A percentile compares a stretch with the other conserved stretches of the same genome.
These are phyloP conservation scores for Trypanosomatidae sp. DNA, from an alignment of 208 protist species.

Conservation along the genomic window DNA sequence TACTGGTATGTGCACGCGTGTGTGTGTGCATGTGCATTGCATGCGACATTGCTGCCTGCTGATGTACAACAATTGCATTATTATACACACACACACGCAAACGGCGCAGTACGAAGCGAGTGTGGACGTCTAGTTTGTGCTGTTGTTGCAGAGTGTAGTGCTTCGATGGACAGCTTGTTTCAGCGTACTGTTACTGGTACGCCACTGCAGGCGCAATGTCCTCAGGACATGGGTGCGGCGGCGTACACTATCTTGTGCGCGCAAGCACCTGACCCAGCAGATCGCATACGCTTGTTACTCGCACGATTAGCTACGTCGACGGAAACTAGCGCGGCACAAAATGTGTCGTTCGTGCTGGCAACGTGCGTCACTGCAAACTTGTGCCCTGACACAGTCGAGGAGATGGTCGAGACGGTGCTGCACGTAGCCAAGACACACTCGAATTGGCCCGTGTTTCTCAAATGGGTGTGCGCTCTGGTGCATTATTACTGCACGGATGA, in stretches of 20 bases:
- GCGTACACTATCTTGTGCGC: conserved; percentile 78
- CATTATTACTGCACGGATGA: conserved; percentile 89
- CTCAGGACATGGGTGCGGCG: conserved; percentile 16
- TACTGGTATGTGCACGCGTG: too few relatives aligned
- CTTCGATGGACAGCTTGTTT: conserved; percentile 66
- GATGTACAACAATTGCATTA: too few relatives aligned
- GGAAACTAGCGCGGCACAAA: conserved; percentile 57
- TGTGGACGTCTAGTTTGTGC: too few relatives aligned
- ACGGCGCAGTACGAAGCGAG: too few relatives aligned
- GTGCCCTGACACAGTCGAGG: conserved; percentile 58
- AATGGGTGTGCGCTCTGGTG: conserved; percentile 69
- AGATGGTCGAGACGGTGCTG: conserved; percentile 54
- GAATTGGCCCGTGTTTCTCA: conserved; percentile 55
- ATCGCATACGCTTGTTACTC: conserved; percentile 41
- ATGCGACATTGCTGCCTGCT: too few relatives aligned
- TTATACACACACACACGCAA: too few relatives aligned
- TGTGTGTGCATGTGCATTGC: too few relatives aligned
- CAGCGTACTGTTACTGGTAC: conserved; percentile 35
- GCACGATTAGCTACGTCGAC: conserved; percentile 54
- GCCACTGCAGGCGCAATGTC: conserved; percentile 37
- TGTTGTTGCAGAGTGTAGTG: too few relatives aligned
- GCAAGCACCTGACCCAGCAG: conserved; percentile 33
- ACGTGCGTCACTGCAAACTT: conserved; percentile 44
- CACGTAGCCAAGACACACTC: conserved; percentile 36
- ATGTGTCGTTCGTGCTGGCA: conserved; percentile 49